Conservation (phyloP, 257 asterid species). For the Cinchona pubescens region DNA sequence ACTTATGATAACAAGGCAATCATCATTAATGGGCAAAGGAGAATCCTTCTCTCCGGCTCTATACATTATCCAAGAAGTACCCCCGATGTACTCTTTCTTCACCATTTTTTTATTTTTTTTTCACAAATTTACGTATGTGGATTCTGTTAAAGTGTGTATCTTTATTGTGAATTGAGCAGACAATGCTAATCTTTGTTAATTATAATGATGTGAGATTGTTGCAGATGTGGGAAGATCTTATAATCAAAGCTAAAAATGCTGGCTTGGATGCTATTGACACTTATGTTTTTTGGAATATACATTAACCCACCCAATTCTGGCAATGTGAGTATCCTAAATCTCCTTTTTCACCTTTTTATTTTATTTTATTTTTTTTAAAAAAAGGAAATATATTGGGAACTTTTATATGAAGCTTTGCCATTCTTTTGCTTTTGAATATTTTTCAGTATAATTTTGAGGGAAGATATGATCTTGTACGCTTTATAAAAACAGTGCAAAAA, state of each 20-base stretch:
- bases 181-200: background rate
- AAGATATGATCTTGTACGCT: slow-evolving; percentile 64
- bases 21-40: slow-evolving; percentile 54
- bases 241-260: slow-evolving; percentile 57
- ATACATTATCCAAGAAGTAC: slow-evolving; percentile 77
- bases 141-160: background rate
- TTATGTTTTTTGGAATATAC: slow-evolving; percentile 66
- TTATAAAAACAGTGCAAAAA: slow-evolving; percentile 54
- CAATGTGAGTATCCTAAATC: slow-evolving; percentile 43
- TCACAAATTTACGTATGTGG: background rate
- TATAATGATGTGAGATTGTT: slow-evolving; percentile 12
- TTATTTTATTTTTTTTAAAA: too few species aligned
- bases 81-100: slow-evolving; percentile 47
- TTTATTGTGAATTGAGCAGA: background rate
- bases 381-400: too few species aligned
- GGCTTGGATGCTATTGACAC: slow-evolving; percentile 72
- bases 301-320: slow-evolving; percentile 73
- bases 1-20: slow-evolving; percentile 56
- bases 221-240: slow-evolving; percentile 79
- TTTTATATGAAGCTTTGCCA: slow-evolving; percentile 6
- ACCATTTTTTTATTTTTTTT: background rate
- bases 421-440: slow-evolving; percentile 12
- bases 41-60: slow-evolving; percentile 68
- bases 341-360: background rate
- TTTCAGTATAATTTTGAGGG: slow-evolving; percentile 58